phyloP scores from a whole-genome alignment of 139 green algal genomes.

The Yamagishiella unicocca region DNA sequence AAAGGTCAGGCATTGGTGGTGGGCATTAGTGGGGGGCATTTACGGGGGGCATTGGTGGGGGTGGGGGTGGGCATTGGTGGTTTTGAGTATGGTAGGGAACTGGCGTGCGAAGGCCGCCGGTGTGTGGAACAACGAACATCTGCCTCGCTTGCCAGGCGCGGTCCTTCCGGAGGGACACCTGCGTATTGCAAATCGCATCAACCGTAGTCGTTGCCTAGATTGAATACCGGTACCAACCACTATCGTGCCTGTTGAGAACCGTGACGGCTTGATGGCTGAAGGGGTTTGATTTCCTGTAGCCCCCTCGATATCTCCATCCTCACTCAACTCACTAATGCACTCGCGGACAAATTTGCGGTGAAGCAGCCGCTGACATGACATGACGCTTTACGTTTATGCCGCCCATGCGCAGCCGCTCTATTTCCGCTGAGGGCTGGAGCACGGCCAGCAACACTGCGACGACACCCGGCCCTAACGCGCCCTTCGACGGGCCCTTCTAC shows the following conservation, averaged over 20 bases:
- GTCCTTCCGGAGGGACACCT: background rate
- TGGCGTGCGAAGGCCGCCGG: background rate
- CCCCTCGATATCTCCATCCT: background rate
- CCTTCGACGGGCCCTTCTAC: constrained; percentile 66
- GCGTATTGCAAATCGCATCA: no score
- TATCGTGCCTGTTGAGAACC: background rate
- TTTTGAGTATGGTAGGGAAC: background rate
- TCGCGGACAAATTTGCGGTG: background rate
- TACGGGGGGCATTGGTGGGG: no score
- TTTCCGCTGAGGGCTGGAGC: constrained; percentile 3
- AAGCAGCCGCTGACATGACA: background rate
- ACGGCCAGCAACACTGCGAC: background rate
- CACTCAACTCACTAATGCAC: background rate
- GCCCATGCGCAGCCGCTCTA: background rate
- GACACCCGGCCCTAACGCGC: constrained; percentile 9
- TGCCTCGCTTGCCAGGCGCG: background rate
- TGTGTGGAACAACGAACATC: background rate
- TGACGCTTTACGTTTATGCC: background rate
- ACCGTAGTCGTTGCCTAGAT: no score
- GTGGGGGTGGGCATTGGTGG: no score
- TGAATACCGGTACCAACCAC: no score
- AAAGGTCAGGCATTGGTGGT: constrained; percentile 38
- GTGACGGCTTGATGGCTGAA: background rate
- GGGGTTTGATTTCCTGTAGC: background rate
- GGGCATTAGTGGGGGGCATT: background rate